Evolutionary conservation across 768 basidiomycete species (phyloP), one percentile per base, ranked within the genome.

Genomic region (Tricholoma bakamatsutake): DNA sequence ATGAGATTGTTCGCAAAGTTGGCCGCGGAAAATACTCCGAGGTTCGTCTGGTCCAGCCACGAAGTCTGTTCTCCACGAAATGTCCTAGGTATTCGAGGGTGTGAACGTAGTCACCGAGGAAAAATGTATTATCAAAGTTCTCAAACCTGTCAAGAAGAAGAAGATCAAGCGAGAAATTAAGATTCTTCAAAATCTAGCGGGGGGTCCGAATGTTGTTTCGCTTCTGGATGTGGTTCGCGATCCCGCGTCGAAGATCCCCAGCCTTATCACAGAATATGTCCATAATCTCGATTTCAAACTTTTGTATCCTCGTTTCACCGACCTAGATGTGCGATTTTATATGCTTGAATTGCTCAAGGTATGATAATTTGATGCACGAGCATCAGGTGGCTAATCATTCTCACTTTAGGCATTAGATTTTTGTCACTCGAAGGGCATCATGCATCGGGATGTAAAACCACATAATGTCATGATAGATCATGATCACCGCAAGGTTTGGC

Each of bases 401-500:
- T 30, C 56, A 52, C 50, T 49, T 40, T 57, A 93, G 90, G 96
- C 96, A 4, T 76, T 98, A 67, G 96, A 98, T 72, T 98, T 86
- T 70, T 98, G 96, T 65, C 96, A 98, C 71, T 98, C 96, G 30
- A 93, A 95, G 64, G 96, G 96, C 8, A 98, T 98, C 69, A 98
- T 98, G 93, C 95, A 98, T 69, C 80, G 96, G 62, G 96, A 98
- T 69, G 96, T 98, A 56, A 98, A 98, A 68, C 96, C 96, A 11
- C 94, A 97, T 73, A 98, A 98, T 71, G 93, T 98, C 53, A 98
- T 98, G 94, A 98, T 98, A 71, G 96, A 98, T 71, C 95, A 98
- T 68, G 93, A 98, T 64, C 90, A 90, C 71, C 86, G 92, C 68
- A 92, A 95, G 78, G 94, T 92, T 65, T 57, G 74, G 67, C 30